Evolutionary conservation across 1,139 yeast genomes (phyloP).

Genomic region (Zygosaccharomyces sapae): DNA sequence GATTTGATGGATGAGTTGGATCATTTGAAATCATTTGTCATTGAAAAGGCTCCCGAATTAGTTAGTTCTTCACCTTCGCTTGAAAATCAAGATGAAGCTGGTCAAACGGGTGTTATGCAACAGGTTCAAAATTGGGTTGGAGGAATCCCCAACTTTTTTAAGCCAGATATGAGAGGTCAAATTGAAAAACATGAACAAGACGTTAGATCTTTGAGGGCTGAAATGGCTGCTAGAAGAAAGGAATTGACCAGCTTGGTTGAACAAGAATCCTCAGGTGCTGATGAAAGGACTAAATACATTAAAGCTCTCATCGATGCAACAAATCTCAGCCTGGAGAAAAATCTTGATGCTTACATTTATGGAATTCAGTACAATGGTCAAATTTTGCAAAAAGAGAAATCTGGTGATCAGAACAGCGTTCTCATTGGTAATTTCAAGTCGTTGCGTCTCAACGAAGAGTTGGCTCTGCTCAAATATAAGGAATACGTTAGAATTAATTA

Average conservation of each 20-base stretch:
- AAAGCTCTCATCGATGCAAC: slow-evolving; percentile 4
- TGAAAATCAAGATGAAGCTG: slow-evolving; percentile 12
- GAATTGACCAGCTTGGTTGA: slow-evolving; percentile 4
- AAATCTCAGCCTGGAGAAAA: slow-evolving; percentile 14
- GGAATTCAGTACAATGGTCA: slow-evolving; percentile 24
- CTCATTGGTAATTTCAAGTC: slow-evolving; percentile 24
- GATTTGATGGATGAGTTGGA: slow-evolving; percentile 18
- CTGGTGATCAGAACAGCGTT: slow-evolving; percentile 23
- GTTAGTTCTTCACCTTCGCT: slow-evolving; percentile 20
- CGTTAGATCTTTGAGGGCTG: slow-evolving; percentile 1
- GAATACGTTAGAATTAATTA: slow-evolving; percentile 25
- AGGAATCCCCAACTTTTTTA: slow-evolving; percentile 8
- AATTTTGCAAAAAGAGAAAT: slow-evolving; percentile 27
- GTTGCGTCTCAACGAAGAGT: slow-evolving; percentile 14
- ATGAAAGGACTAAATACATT: slow-evolving; percentile 3
- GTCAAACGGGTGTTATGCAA: slow-evolving; percentile 7
- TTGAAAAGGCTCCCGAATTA: slow-evolving; percentile 14
- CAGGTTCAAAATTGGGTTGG: slow-evolving; percentile 6
- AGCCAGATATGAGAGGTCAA: slow-evolving; percentile 10
- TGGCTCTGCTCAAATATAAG: slow-evolving; percentile 18
- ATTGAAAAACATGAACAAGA: slow-evolving; percentile 6
- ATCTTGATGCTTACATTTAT: slow-evolving; percentile 21
- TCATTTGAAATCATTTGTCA: slow-evolving; percentile 16
- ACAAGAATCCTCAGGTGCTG: neutral
- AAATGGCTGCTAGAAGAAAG: slow-evolving; percentile 8